Evolutionary conservation across 768 basidiomycete species (phyloP).

Genomic region (Clavulina sp.): DNA sequence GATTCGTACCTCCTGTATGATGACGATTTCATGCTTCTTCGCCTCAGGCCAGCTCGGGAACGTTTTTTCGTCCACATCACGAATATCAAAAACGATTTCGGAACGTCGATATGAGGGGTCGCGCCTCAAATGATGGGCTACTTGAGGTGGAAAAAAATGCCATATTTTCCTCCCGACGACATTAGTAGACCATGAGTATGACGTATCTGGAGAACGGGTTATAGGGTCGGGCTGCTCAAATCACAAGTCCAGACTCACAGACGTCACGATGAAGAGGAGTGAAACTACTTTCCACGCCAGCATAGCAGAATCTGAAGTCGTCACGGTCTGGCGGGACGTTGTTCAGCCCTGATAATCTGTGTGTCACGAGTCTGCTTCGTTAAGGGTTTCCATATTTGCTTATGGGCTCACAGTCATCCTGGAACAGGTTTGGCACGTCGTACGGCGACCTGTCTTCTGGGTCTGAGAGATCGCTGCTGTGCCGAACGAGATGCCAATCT

Average conservation of each 20-base stretch:
- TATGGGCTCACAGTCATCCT: not conserved
- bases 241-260: constrained; percentile 6
- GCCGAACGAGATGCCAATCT: constrained; percentile 1
- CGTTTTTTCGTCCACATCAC: constrained; percentile 3
- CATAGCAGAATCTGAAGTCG: constrained; percentile 6
- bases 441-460: not conserved
- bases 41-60: constrained; percentile 5
- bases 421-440: not conserved
- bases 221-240: not conserved
- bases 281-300: constrained; percentile 11
- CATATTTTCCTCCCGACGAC: constrained; percentile 12
- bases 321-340: not conserved
- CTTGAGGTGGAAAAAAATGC: constrained; percentile 11
- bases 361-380: no score
- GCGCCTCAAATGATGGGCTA: constrained; percentile 9
- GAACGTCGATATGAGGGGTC: not conserved
- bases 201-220: constrained; percentile 8
- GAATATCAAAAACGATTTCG: constrained; percentile 9
- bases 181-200: constrained; percentile 14
- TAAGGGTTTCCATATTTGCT: no score
- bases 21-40: not conserved
- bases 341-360: not conserved
- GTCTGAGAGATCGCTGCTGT: not conserved
- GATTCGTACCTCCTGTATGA: not conserved
- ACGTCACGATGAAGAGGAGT: constrained; percentile 12